phyloP scores from a whole-genome alignment of 768 basidiomycete species.

The Tremella mesenterica region DNA sequence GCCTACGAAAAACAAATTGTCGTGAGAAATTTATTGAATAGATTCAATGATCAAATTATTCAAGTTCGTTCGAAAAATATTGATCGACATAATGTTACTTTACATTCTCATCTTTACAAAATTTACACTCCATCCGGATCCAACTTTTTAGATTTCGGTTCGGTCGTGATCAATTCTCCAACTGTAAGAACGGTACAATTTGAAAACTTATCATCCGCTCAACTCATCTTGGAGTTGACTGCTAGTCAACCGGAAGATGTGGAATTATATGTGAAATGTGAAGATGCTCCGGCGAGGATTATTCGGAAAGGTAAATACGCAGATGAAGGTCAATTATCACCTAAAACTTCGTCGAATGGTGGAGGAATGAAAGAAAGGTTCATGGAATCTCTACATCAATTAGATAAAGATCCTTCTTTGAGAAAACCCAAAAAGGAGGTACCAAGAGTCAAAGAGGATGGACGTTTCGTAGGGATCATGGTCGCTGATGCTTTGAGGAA shows the following conservation, averaged over 20 bases:
- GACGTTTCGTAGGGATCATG: conserved; percentile 18
- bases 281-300: conserved; percentile 17
- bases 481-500: conserved; percentile 37
- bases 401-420: too few species aligned
- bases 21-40: conserved; percentile 38
- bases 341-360: conserved; percentile 20
- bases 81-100: conserved; percentile 37
- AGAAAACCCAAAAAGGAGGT: conserved; percentile 8
- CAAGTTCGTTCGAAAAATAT: conserved; percentile 37
- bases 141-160: conserved; percentile 43
- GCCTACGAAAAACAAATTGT: conserved; percentile 40
- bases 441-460: conserved; percentile 14
- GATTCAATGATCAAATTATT: conserved; percentile 34
- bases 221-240: conserved; percentile 26
- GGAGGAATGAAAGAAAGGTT: conserved; percentile 41
- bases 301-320: conserved; percentile 9
- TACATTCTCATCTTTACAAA: conserved; percentile 41
- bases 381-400: conserved; percentile 37
- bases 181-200: conserved; percentile 33
- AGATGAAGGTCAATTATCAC: conserved; percentile 7
- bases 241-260: conserved; percentile 41
- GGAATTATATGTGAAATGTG: conserved; percentile 33
- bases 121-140: conserved; percentile 41
- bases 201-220: conserved; percentile 30
- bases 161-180: conserved; percentile 36